phyloP scores from a whole-genome alignment of 176 grass and related monocot species.

The Bonia amplexicaulis region DNA sequence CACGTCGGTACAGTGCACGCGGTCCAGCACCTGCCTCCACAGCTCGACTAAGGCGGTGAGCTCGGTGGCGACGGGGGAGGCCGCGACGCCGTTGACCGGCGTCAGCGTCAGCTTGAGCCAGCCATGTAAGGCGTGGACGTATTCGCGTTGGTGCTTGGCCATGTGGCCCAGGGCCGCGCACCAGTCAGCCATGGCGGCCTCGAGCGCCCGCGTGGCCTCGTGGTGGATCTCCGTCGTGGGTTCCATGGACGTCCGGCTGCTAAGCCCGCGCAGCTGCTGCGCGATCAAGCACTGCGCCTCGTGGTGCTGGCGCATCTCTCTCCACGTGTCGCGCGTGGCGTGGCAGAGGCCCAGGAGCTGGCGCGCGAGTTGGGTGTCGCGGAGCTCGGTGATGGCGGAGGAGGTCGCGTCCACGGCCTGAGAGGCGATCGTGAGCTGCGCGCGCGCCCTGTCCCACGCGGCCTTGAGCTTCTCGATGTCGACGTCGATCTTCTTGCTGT shows the following conservation, averaged over 20 bases:
- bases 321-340: conserved; percentile 54
- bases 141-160: conserved; percentile 57
- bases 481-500: conserved; percentile 46
- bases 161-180: conserved; percentile 39
- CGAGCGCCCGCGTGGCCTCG: conserved; percentile 51
- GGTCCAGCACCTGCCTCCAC: conserved; percentile 57
- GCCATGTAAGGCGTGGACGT: conserved; percentile 38
- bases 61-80: conserved; percentile 35
- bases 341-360: conserved; percentile 61
- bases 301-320: conserved; percentile 54
- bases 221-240: conserved; percentile 63
- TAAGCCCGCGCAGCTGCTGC: conserved; percentile 68
- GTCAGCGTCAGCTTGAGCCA: conserved; percentile 64
- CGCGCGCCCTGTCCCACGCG: conserved; percentile 46
- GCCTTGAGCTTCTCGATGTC: conserved; percentile 59
- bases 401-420: conserved; percentile 42
- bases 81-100: not conserved
- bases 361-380: conserved; percentile 58
- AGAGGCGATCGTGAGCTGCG: conserved; percentile 35
- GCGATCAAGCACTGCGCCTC: conserved; percentile 45
- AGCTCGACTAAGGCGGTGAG: conserved; percentile 47
- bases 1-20: conserved; percentile 38
- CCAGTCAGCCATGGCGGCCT: conserved; percentile 55
- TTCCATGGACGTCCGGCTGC: conserved; percentile 45
- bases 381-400: conserved; percentile 51